These are phyloP conservation scores for Pseudocercospora fijiensis DNA, from an alignment of 2,329 filamentous ascomycete species.

Conservation along the genomic window DNA sequence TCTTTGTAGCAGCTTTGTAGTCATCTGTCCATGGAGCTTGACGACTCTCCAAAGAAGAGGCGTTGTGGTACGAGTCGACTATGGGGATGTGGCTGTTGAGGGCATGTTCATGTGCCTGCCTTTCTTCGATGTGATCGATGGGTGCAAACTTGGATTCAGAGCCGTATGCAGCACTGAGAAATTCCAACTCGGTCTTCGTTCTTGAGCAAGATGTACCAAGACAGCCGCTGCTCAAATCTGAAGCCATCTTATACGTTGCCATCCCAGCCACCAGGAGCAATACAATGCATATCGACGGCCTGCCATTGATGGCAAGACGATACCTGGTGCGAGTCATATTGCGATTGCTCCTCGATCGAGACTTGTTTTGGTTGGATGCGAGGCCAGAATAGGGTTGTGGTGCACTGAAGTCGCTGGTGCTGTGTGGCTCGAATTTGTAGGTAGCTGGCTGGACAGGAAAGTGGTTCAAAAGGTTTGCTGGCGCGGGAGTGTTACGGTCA, in stretches of 20 bases:
- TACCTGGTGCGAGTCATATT: neutral
- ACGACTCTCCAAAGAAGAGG: neutral
- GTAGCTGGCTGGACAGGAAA: neutral
- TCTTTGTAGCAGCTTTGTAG: slow-evolving; percentile 6
- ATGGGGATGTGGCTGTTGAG: too few relatives aligned
- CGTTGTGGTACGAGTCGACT: neutral
- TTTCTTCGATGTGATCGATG: too few relatives aligned
- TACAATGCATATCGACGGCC: neutral
- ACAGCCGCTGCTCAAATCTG: neutral
- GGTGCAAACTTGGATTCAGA: neutral
- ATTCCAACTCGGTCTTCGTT: neutral
- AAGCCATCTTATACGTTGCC: neutral
- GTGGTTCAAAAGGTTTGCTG: neutral
- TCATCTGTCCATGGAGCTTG: neutral
- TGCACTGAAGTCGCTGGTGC: neutral
- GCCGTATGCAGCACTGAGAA: too few relatives aligned
- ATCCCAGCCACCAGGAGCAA: neutral
- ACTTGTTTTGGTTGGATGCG: neutral
- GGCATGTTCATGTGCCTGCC: too few relatives aligned
- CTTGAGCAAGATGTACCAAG: neutral
- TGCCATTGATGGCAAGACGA: neutral
- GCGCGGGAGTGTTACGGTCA: neutral
- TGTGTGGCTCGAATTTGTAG: neutral
- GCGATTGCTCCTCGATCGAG: neutral
- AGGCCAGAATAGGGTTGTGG: neutral